A percentile compares a stretch with the other conserved stretches of the same genome.
Evolutionary conservation across 208 protist genomes (phyloP).

Genomic region (Acanthamoeba rhysodes): DNA sequence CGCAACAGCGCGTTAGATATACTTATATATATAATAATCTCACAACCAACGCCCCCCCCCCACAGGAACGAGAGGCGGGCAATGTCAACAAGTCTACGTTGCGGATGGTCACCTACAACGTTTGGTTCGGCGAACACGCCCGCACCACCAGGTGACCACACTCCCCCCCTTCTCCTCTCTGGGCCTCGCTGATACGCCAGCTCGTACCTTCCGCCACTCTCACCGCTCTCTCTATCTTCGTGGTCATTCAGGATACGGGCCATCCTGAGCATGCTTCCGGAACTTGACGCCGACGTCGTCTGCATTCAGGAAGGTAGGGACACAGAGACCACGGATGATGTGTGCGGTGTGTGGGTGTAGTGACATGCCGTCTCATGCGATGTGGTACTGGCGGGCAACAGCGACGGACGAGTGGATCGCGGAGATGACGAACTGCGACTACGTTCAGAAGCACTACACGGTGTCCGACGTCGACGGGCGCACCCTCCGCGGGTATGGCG

Average conservation of each 20-base stretch:
- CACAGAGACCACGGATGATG: too few species aligned
- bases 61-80: background rate
- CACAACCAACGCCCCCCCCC: too few species aligned
- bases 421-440: background rate
- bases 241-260: background rate
- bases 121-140: background rate
- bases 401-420: conserved; percentile 13
- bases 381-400: background rate
- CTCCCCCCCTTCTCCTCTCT: too few species aligned
- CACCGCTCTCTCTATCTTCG: background rate
- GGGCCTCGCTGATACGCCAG: too few species aligned
- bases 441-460: background rate
- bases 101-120: conserved; percentile 38
- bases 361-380: too few species aligned
- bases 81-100: background rate
- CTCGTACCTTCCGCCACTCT: background rate
- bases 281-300: conserved; percentile 16
- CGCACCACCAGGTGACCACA: background rate
- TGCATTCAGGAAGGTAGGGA: conserved; percentile 66
- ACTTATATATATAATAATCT: too few species aligned
- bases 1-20: too few species aligned
- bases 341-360: too few species aligned
- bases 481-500: conserved; percentile 54
- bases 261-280: background rate
- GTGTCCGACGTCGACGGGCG: conserved; percentile 28